phyloP scores from a whole-genome alignment of 192 early-diverging fungal genomes.

The Dispira simplex region DNA sequence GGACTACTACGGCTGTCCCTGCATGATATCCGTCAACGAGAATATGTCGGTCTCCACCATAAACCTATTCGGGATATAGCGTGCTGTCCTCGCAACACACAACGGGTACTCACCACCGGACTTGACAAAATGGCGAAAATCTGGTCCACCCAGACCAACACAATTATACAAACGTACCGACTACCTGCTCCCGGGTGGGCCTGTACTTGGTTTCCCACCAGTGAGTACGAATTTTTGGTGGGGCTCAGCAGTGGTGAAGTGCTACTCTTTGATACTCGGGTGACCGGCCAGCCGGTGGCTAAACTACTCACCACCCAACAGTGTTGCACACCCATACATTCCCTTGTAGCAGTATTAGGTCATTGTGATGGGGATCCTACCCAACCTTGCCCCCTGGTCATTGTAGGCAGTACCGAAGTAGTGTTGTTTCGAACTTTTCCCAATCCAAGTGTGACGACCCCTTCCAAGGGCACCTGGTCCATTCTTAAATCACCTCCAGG shows the following conservation, averaged over 20 bases:
- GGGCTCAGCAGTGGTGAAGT: slow-evolving; percentile 3
- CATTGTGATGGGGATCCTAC: not conserved
- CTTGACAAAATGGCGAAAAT: not conserved
- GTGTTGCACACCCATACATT: not conserved
- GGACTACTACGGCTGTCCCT: not conserved
- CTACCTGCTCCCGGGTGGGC: slow-evolving; percentile 6
- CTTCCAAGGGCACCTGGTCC: not conserved
- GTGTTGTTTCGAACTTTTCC: not conserved
- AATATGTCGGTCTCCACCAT: slow-evolving; percentile 1
- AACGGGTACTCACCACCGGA: not conserved
- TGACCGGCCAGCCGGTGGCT: not conserved
- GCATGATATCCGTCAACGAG: not conserved
- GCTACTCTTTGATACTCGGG: slow-evolving; percentile 1
- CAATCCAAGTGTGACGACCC: not conserved
- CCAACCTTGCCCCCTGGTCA: not conserved
- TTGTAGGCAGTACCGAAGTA: not conserved
- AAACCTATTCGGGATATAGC: not conserved
- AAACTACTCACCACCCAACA: not conserved
- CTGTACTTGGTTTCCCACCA: not conserved
- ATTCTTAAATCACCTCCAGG: not conserved
- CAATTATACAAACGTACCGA: not conserved
- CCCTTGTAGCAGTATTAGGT: not conserved
- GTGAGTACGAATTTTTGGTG: not conserved
- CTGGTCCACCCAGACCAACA: not conserved
- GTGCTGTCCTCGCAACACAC: not conserved